phyloP scores from a whole-genome alignment of 2,329 filamentous ascomycete species.

The Akanthomyces muscarius region DNA sequence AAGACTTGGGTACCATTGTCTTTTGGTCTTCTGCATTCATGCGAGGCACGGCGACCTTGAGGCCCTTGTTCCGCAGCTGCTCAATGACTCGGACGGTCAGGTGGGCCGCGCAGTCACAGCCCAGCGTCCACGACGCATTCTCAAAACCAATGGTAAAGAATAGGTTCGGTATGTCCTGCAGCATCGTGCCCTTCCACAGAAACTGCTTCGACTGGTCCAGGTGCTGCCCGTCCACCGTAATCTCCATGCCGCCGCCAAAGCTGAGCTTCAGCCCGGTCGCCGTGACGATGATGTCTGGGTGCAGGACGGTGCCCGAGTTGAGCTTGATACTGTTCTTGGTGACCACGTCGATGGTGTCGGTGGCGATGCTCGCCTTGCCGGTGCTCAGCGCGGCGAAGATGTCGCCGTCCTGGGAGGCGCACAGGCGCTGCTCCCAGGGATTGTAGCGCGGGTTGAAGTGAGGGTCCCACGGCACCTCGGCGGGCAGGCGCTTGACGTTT shows the following conservation, averaged over 20 bases:
- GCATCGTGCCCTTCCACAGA: conserved; percentile 58
- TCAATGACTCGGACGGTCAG: conserved; percentile 49
- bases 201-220: conserved; percentile 43
- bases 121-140: conserved; percentile 59
- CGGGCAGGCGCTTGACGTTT: conserved; percentile 45
- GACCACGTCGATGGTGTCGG: conserved; percentile 43
- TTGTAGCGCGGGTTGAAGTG: conserved; percentile 53
- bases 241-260: conserved; percentile 48
- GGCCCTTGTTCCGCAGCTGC: conserved; percentile 42
- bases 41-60: conserved; percentile 41
- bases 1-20: conserved; percentile 34
- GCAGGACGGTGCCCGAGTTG: conserved; percentile 39
- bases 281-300: conserved; percentile 60
- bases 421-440: conserved; percentile 67
- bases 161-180: conserved; percentile 59
- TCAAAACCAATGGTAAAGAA: conserved; percentile 57
- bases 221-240: conserved; percentile 47
- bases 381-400: conserved; percentile 40
- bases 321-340: conserved; percentile 42
- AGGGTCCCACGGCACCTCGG: conserved; percentile 43
- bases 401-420: conserved; percentile 47
- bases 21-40: conserved; percentile 29
- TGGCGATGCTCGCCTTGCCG: conserved; percentile 39
- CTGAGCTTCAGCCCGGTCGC: conserved; percentile 59
- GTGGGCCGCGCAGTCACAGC: conserved; percentile 50